These are phyloP conservation scores for Setaria viridis DNA, from an alignment of 202 grass and related monocot genomes.

Conservation along the genomic window DNA sequence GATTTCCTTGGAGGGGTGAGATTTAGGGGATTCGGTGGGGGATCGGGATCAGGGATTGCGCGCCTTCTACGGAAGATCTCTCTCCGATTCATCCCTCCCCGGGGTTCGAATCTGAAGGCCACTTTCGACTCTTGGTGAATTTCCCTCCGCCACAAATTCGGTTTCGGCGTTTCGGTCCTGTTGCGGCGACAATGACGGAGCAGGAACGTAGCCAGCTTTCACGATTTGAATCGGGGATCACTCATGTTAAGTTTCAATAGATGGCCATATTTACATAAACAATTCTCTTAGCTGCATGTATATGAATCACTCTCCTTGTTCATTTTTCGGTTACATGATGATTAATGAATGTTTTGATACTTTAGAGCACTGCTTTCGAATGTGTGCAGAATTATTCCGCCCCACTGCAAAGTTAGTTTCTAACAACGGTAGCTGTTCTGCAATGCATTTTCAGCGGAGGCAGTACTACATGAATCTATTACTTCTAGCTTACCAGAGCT, in stretches of 20 bases:
- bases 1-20: neutral
- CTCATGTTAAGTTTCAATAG: neutral
- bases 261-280: neutral
- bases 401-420: constrained; percentile 26
- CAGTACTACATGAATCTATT: constrained; percentile 69
- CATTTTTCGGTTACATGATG: neutral
- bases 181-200: neutral
- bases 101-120: constrained; percentile 21
- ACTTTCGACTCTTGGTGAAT: neutral
- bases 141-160: neutral
- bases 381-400: neutral
- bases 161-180: neutral
- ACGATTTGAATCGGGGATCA: neutral
- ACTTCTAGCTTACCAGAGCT: constrained; percentile 97
- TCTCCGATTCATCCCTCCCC: neutral
- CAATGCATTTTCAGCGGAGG: constrained; percentile 58
- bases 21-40: constrained; percentile 23
- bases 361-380: neutral
- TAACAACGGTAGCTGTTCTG: constrained; percentile 24
- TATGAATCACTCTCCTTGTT: neutral
- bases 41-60: constrained; percentile 1
- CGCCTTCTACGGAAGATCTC: neutral
- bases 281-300: neutral
- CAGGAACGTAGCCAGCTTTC: neutral
- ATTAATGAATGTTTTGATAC: neutral